A percentile compares a stretch with the other conserved stretches of the same genome.
These are phyloP conservation scores for Leptographium lundbergii DNA, from an alignment of 2,329 filamentous ascomycete species.

Conservation along the genomic window DNA sequence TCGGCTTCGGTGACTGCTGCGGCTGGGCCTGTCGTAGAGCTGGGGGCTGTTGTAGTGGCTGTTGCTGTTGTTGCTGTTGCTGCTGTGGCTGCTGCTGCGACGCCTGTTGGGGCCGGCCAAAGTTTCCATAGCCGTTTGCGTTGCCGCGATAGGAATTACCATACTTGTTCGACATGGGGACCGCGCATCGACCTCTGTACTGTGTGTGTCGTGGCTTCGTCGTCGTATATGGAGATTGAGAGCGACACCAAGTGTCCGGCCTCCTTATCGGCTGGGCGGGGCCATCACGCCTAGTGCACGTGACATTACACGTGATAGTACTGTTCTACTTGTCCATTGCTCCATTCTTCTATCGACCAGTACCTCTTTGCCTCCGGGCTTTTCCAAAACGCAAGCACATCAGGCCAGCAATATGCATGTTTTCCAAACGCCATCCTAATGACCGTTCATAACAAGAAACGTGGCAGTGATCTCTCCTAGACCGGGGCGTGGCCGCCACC, in stretches of 20 bases:
- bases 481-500: not conserved
- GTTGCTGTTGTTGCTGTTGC: not conserved
- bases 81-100: not conserved
- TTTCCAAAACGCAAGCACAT: not conserved
- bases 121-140: slow-evolving; percentile 31
- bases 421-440: not conserved
- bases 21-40: not conserved
- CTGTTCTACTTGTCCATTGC: no score
- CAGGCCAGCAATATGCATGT: not conserved
- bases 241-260: not conserved
- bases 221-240: not conserved
- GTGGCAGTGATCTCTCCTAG: not conserved
- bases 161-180: slow-evolving; percentile 38
- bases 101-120: slow-evolving; percentile 19
- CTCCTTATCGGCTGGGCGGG: not conserved
- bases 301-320: not conserved
- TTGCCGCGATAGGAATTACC: slow-evolving; percentile 33
- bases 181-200: not conserved
- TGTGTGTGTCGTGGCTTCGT: not conserved
- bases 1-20: not conserved
- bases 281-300: not conserved
- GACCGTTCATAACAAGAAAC: not conserved
- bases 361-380: not conserved
- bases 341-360: not conserved
- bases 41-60: not conserved